These are phyloP conservation scores for Plantago elongata DNA, from an alignment of 257 asterid genomes.

Conservation along the genomic window DNA sequence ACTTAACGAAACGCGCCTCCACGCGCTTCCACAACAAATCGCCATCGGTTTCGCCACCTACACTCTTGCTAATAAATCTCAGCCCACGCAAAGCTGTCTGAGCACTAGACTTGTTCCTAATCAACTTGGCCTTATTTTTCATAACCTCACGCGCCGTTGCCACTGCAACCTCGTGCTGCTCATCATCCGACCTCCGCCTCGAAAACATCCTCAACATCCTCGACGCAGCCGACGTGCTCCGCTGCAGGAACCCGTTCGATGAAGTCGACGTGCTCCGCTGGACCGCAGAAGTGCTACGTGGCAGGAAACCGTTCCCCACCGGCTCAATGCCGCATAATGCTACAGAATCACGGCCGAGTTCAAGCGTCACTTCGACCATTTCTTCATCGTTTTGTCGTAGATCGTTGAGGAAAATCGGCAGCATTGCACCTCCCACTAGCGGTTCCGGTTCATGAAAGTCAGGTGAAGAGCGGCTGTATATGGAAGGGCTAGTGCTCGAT, in stretches of 20 bases:
- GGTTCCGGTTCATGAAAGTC: constrained; percentile 39
- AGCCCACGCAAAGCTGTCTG: constrained; percentile 82
- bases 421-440: constrained; percentile 66
- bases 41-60: constrained; percentile 39
- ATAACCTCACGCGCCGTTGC: constrained; percentile 57
- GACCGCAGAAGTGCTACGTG: constrained; percentile 15
- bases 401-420: constrained; percentile 73
- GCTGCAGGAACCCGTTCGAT: constrained; percentile 27
- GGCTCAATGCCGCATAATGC: constrained; percentile 43
- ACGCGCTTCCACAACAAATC: constrained; percentile 56
- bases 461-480: constrained; percentile 40
- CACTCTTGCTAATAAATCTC: constrained; percentile 64
- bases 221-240: constrained; percentile 60
- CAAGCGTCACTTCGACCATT: constrained; percentile 76
- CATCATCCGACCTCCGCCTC: constrained; percentile 44
- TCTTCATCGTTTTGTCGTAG: constrained; percentile 46
- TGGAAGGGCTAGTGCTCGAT: constrained; percentile 28
- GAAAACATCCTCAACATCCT: constrained; percentile 59
- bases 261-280: constrained; percentile 55
- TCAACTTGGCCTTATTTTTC: constrained; percentile 59
- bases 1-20: constrained; percentile 55
- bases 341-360: constrained; percentile 57
- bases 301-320: background rate
- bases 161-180: constrained; percentile 14
- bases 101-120: constrained; percentile 71